Conservation (phyloP, 129 eudicot genomes). For the Tanacetum coccineum region DNA sequence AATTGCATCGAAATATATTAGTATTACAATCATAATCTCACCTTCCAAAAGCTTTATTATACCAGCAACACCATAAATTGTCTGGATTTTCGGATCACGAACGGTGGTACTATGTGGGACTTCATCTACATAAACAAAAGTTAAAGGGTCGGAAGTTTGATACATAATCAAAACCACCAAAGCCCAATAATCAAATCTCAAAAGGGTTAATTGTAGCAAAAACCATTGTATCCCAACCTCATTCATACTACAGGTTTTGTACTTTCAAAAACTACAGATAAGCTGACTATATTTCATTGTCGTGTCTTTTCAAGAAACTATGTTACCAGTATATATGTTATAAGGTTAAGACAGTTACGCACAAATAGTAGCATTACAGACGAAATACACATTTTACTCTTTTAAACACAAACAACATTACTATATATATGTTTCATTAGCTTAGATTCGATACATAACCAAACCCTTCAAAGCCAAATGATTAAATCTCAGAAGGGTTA, state of each 20-base stretch:
- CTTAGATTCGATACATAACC: slow-evolving; percentile 1
- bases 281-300: too few species aligned
- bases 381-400: too few species aligned
- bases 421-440: not conserved
- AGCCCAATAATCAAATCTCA: not conserved
- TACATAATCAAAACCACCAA: not conserved
- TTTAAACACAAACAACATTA: too few species aligned
- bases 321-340: too few species aligned
- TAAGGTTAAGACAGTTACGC: too few species aligned
- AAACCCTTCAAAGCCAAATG: not conserved
- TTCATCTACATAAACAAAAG: slow-evolving; percentile 45
- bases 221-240: not conserved
- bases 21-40: slow-evolving; percentile 22
- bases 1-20: not conserved
- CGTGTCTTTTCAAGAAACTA: too few species aligned
- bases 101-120: slow-evolving; percentile 47
- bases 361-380: too few species aligned
- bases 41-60: slow-evolving; percentile 76
- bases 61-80: slow-evolving; percentile 74
- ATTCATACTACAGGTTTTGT: too few species aligned
- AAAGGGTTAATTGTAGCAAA: not conserved
- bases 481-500: not conserved
- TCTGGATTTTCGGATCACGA: slow-evolving; percentile 63
- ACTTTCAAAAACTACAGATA: too few species aligned
- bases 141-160: slow-evolving; percentile 4